Base-by-base conservation (phyloP, 306 rosid species). In the Lagenaria siceraria region DNA sequence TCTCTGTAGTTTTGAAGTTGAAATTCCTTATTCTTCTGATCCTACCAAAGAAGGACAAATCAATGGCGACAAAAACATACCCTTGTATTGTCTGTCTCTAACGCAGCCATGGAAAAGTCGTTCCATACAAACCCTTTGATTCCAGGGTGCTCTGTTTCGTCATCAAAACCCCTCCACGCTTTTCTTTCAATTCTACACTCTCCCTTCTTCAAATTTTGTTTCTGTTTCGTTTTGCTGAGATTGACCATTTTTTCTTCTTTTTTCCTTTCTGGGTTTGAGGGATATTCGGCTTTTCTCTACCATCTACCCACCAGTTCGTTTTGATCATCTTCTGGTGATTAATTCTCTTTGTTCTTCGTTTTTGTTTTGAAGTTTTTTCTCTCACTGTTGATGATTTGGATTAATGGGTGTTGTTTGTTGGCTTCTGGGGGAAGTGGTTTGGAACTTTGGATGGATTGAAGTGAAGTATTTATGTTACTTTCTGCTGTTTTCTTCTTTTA, bases 21-120 rank as follows among this genome's bases (percentile, higher is more conserved):
- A 83, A 85, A 86, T 80, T 78, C 84, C 84, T 78, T 82, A 83
- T 83, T 85, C 87, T 62, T 80, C 79, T 78, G 59, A 49, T 77
- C 72, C 81, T 49, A 33, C 29, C 71, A n/a, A 61, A 14, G 55
- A 82, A 38, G 80, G 71, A 79, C 74, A 77, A 85, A 75, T 55
- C 80, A 74, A 77, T 88, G 83, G 59, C 76, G 85, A 85, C 91
- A 82, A 85, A 81, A 76, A 51, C 36, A 63, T 35, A 33, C 65
- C 75, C 75, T 60, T 82, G 79, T 64, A 36, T 84, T 78, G 85
- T 89, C 81, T 78, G 85, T 89, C 79, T 68, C 83, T 80, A 59
- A 75, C 43, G 83, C 77, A 76, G 78, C 79, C 82, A 76, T 71
- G 85, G 80, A 77, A 72, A 64, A 76, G 69, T 78, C 69, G 74